phyloP scores from a whole-genome alignment of 495 filamentous ascomycete species.

The Neurospora pannonica region DNA sequence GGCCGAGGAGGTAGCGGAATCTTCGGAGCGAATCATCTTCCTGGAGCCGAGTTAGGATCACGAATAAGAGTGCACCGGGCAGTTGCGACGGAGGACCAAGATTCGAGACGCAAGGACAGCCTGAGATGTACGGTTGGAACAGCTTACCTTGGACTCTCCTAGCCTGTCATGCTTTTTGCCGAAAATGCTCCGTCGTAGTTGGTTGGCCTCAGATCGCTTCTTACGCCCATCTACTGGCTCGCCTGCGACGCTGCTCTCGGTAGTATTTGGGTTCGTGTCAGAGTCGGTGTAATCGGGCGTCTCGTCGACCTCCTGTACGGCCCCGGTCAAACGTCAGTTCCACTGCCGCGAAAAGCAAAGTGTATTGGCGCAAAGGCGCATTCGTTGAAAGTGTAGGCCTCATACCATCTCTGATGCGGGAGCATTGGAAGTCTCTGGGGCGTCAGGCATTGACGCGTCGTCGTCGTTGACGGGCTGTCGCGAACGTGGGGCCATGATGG shows the following conservation, averaged over 20 bases:
- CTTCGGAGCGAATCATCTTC: slow-evolving; percentile 92
- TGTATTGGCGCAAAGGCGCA: background rate
- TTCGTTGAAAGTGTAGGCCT: slow-evolving; percentile 2
- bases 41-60: slow-evolving; percentile 34
- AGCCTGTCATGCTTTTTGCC: slow-evolving; percentile 89
- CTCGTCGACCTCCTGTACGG: slow-evolving; percentile 58
- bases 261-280: slow-evolving; percentile 87
- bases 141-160: slow-evolving; percentile 77
- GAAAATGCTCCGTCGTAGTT: slow-evolving; percentile 80
- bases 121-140: background rate
- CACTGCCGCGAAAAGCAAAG: background rate
- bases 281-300: slow-evolving; percentile 84
- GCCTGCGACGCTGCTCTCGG: slow-evolving; percentile 76
- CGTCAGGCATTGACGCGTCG: slow-evolving; percentile 53
- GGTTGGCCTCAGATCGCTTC: slow-evolving; percentile 72
- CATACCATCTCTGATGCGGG: slow-evolving; percentile 40
- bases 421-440: slow-evolving; percentile 37
- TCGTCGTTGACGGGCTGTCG: slow-evolving; percentile 39
- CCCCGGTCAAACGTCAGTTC: slow-evolving; percentile 11
- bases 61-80: background rate
- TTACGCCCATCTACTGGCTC: slow-evolving; percentile 74
- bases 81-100: background rate
- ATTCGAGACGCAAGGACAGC: background rate
- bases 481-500: slow-evolving; percentile 51
- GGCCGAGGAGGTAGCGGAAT: slow-evolving; percentile 89